Evolutionary conservation across 257 asterid genomes (phyloP), one percentile per base, ranked within the genome.

Genomic region (Vinca minor): DNA sequence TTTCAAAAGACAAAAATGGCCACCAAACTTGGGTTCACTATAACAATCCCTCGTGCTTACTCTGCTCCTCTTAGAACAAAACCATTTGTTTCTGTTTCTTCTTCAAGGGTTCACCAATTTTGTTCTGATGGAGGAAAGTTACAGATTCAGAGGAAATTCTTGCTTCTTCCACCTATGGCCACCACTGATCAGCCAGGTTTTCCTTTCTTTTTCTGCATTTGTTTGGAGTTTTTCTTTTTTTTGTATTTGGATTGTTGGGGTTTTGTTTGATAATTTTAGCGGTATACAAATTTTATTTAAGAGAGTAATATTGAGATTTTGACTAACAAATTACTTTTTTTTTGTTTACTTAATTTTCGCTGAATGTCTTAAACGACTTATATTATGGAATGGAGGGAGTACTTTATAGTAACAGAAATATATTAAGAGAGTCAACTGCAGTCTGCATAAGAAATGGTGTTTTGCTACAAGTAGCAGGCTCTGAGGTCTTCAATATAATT

Each of bases 121-220:
- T 73, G 72, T 29, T 80, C 83, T 50, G 62, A 70, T 64, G 75
- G 80, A 20, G 67, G 67, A 25, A 76, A 70, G 60, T 31, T 79
- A 38, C 63, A 70, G 44, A 41, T 77, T 63, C 75, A 69, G 7
- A 86, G 86, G 41, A 73, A 76, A 38, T 56, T 88, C 46, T 64
- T 84, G 62, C 59, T 82, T 68, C 59, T 84, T 55, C 70, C 87
- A 44, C 83, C 94, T 8, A 82, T 74, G 72, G 90, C 98, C 60
- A 73, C 94, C 35, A 76, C 92, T 63, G 98, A 91, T 67, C 90
- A 88, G 74, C 88, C 88, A 83, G 98, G 98, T 91, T 67, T 59
- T 60, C 29, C 48, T 69, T 67, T n/a, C n/a, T 64, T 39, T 25
- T 41, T 4, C 70, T 26, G 1, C 20, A 17, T 26, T 38, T 28